Evolutionary conservation across 306 rosid genomes (phyloP).

Genomic region (Vicia sativa): DNA sequence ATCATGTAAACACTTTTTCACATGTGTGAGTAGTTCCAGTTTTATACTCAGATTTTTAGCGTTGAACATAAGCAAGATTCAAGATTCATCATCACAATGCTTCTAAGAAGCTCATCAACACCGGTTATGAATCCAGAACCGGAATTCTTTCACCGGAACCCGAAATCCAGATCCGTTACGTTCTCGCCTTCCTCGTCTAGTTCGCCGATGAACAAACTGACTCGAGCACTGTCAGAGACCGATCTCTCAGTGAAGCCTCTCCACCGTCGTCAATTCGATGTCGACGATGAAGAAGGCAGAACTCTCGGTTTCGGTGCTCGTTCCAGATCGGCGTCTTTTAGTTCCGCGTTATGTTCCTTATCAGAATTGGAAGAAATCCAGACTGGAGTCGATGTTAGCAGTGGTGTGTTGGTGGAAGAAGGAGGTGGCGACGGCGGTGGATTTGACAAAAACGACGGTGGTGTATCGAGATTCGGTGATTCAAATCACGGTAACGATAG

Average conservation of each 20-base stretch:
- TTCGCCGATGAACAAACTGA: constrained; percentile 41
- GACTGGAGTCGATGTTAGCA: constrained; percentile 36
- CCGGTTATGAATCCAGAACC: constrained; percentile 60
- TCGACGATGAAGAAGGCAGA: constrained; percentile 33
- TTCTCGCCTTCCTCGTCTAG: constrained; percentile 49
- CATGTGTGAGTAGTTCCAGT: not conserved
- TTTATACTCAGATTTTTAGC: constrained; percentile 1
- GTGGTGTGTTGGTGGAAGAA: constrained; percentile 52
- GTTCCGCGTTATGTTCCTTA: constrained; percentile 47
- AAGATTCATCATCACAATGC: constrained; percentile 48
- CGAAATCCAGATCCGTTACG: constrained; percentile 43
- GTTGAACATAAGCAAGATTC: not conserved
- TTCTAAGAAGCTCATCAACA: constrained; percentile 61
- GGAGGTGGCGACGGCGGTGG: constrained; percentile 55
- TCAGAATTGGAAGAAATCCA: constrained; percentile 45
- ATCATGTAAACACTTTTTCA: not conserved
- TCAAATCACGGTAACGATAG: constrained; percentile 52
- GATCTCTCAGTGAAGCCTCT: constrained; percentile 53
- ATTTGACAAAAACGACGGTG: constrained; percentile 59
- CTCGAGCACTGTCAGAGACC: constrained; percentile 54
- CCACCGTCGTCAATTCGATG: constrained; percentile 35
- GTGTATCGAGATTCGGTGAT: constrained; percentile 55
- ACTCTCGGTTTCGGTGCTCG: constrained; percentile 21
- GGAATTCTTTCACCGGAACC: constrained; percentile 46
- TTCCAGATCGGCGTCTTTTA: constrained; percentile 50